Evolutionary conservation across 108 stramenopile species (phyloP), one percentile per base, ranked within the genome.

Genomic region (Nannochloropsis gaditana): DNA sequence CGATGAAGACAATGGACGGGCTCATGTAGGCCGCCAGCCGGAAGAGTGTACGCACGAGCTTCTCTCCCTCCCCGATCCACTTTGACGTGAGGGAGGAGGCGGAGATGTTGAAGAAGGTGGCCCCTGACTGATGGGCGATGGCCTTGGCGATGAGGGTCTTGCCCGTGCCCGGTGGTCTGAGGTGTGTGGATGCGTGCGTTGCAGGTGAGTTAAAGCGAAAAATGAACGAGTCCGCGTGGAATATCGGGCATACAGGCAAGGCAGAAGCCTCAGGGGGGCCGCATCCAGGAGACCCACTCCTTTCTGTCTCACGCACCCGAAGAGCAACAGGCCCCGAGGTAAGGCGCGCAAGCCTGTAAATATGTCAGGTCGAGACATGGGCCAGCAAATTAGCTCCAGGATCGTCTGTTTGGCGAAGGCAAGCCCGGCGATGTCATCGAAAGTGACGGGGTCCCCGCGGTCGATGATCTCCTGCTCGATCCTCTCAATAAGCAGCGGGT

Each of bases 31-130:
- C 93, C 1, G 99, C 99, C 44, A 98, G 96, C 2, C 95, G 97
- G 89, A 98, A 99, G 21, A 99, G 87, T 44, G 97, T 95, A 9
- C 95, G 89, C 17, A 99, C 99, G 47, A 98, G 88, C 89, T 97
- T 97, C 90, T 99, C 99, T 44, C 97, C 96, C 82, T 99, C 97
- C 2, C 99, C 99, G 80, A 99, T 98, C 98, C 98, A 99, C 90
- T 99, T 99, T 91, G 94, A 95, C 31, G 96, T 98, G 21, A 99
- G 90, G 0, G 98, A 98, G 17, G 97, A 98, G 84, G 96, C 95
- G 9, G 96, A 97, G 81, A 99, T 99, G 47, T 93, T 93, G 88
- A 99, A 99, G 91, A 99, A 99, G 15, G 96, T 97, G 5, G 99
- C 98, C 21, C 95, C 95, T 79, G 92, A 93, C 91, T 96, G 94